Percentiles rank a stretch among this genome's conserved stretches.
These are phyloP conservation scores for Sicyos edulis DNA, from an alignment of 306 rosid genomes.

Conservation along the genomic window DNA sequence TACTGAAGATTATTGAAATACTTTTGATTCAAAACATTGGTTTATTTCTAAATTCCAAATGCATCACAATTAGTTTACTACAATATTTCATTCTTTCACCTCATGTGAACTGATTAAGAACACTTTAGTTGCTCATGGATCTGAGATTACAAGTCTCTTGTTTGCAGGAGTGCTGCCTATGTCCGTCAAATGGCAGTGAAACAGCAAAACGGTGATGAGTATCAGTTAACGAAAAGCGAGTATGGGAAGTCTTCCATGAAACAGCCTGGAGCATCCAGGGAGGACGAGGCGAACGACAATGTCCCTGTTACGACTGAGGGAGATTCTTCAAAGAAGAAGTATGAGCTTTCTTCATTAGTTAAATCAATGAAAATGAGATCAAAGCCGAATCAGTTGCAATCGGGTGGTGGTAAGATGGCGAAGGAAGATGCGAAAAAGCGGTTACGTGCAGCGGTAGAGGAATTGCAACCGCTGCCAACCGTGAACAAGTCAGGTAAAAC, in stretches of 20 bases:
- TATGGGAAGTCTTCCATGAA: slow-evolving; percentile 19
- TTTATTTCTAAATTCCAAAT: neutral
- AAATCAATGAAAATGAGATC: slow-evolving; percentile 72
- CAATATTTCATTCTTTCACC: neutral
- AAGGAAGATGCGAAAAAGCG: slow-evolving; percentile 30
- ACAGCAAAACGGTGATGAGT: slow-evolving; percentile 34
- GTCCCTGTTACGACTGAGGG: slow-evolving; percentile 32
- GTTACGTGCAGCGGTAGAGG: slow-evolving; percentile 20
- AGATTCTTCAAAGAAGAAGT: slow-evolving; percentile 34
- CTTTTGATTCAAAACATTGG: neutral
- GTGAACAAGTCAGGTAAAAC: slow-evolving; percentile 27
- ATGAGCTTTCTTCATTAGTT: slow-evolving; percentile 48
- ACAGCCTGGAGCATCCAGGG: slow-evolving; percentile 23
- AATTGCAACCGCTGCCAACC: slow-evolving; percentile 25
- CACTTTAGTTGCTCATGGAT: slow-evolving; percentile 9
- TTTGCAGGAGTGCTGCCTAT: slow-evolving; percentile 66
- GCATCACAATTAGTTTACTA: neutral
- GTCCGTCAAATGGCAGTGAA: slow-evolving; percentile 50
- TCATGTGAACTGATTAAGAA: neutral
- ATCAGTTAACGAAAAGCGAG: slow-evolving; percentile 34
- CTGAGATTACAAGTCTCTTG: slow-evolving; percentile 24
- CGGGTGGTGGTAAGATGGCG: slow-evolving; percentile 25
- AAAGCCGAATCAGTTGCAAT: slow-evolving; percentile 37
- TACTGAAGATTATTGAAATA: neutral
- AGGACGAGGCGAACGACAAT: neutral